Evolutionary conservation across 192 early-diverging fungal species (phyloP), one percentile per base, ranked within the genome.

Genomic region (Entomortierella lignicola): DNA sequence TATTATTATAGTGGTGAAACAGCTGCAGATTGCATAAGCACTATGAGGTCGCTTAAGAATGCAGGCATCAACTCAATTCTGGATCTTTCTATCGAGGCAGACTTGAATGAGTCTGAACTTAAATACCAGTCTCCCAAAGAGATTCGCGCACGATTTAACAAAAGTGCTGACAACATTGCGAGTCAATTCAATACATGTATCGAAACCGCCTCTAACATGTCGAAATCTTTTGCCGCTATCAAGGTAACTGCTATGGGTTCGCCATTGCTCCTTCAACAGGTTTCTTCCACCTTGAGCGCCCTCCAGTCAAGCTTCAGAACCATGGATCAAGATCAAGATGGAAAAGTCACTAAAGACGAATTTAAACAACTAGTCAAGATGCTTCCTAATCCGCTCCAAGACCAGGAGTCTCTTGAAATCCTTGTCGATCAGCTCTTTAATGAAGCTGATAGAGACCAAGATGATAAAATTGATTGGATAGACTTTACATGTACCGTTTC

Each of bases 1-100:
- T n/a, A n/a, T n/a, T n/a, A n/a, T n/a, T n/a, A 29, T 84, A 94
- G 93, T 25, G 97, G 97, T 50, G 96, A 99, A 81, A 87, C 90
- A 13, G 86, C 92, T 51, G 85, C 90, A 32, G 94, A 96, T 72
- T 95, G 96, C 39, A 79, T 92, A 18, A 87, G 87, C 21, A 91
- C 91, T 29, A 97, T 98, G 94, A 82, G 85, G 11, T 27, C 61
- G 25, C 89, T 96, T 64, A 83, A 80, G 34, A 81, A 72, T 11
- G 63, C 81, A 18, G 87, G 90, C 5, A 89, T 98, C 69, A 92
- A 92, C 20, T 89, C 89, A 42, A 97, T 97, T 67, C 87, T 98
- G 26, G 94, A 95, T 82, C 82, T 94, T 15, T 93, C 93, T 11
- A 87, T 95, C 25, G 97, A 98, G 81, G 91, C 94, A 15, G 97